Base-by-base conservation (phyloP, 306 rosid species). In the Astragalus glycyphyllos region DNA sequence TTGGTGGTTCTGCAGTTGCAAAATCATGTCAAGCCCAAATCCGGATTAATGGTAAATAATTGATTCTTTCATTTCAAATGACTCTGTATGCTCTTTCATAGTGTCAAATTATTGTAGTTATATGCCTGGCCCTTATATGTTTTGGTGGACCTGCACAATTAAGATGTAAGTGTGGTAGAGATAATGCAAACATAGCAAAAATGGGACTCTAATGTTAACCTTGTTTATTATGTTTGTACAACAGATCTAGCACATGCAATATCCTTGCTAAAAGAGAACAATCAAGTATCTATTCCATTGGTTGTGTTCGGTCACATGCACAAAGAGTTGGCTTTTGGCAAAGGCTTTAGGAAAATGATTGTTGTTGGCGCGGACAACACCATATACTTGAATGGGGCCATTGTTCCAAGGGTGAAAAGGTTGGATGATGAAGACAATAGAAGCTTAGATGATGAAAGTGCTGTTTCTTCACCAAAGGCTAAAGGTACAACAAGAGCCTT, bases 241-340 rank as follows among this genome's bases (percentile, higher is more conserved):
- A 59, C 75, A 87, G 97, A 90, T 84, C 80, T 88, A 75, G 92
- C 74, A 68, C 56, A 73, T 4, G 89, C 97, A 5, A 78, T 87
- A 58, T 81, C 97, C 71, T 75, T 74, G 59, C 56, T 88, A 58
- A 87, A 86, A 75, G 90, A 83, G 81, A 71, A 78, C 34, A 77
- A 80, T 68, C 82, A 82, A 44, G 55, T 61, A 50, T 71, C 60
- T 34, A 49, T 73, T 58, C 90, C 94, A 7, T 55, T 88, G 81
- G 91, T 93, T 29, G 97, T 94, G 85, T 89, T 89, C 5, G 89
- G 96, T 68, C 97, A 88, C 89, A 89, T 90, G 92, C 98, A 93
- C 74, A 85, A 86, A 82, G 83, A 86, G 85, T 89, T 88, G 17
- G 92, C 96, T 59, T 14, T 45, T 76, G 85, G 88, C 83, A 79